phyloP scores from a whole-genome alignment of 73 alveolate genomes.

The Paramecium biaurelia region DNA sequence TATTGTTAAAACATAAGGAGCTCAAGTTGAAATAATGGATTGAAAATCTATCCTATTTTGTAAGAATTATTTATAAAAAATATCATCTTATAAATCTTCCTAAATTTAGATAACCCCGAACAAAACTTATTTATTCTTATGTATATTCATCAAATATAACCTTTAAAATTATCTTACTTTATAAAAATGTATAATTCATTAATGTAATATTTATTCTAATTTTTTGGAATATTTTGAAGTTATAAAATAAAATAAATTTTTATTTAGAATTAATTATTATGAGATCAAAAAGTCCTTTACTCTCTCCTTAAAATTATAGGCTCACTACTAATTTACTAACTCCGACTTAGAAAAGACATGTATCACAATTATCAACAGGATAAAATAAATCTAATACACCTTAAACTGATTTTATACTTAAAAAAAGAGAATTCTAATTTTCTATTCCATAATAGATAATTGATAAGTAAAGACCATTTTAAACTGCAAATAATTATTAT shows the following conservation, averaged over 20 bases:
- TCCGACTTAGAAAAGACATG: neutral
- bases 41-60: neutral
- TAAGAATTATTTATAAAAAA: neutral
- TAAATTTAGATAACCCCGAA: neutral
- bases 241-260: neutral
- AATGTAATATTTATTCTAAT: neutral
- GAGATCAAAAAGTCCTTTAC: slow-evolving; percentile 4
- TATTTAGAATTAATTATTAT: neutral
- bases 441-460: neutral
- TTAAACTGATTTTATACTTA: neutral
- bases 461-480: neutral
- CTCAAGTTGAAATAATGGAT: neutral
- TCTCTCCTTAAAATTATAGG: neutral
- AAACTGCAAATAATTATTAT: neutral
- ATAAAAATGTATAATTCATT: neutral
- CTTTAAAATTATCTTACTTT: slow-evolving; percentile 7
- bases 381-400: neutral
- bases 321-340: neutral
- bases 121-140: neutral
- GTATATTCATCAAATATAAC: neutral
- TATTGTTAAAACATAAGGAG: neutral
- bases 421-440: neutral
- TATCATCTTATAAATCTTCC: neutral
- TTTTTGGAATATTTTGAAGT: neutral
- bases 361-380: neutral